These are phyloP conservation scores for Carex pumila DNA, from an alignment of 176 grass and related monocot genomes.

Conservation along the genomic window DNA sequence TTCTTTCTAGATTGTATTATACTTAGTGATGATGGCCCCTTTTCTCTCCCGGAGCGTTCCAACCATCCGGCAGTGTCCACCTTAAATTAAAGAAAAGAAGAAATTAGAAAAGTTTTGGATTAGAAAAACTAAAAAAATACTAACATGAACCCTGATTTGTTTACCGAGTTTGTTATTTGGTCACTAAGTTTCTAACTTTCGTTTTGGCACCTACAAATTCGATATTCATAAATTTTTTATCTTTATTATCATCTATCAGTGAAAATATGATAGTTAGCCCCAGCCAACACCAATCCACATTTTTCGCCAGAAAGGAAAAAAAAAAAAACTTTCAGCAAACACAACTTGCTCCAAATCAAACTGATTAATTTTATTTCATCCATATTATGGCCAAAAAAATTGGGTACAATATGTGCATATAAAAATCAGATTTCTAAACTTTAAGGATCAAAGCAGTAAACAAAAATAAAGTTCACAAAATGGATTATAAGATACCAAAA, in stretches of 20 bases:
- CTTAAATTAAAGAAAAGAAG: slow-evolving; percentile 36
- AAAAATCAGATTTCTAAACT: background rate
- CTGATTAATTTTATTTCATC: background rate
- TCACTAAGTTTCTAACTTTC: background rate
- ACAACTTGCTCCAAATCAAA: background rate
- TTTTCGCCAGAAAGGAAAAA: background rate
- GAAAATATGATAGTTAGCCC: background rate
- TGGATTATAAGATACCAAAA: slow-evolving; percentile 58
- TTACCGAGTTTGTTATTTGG: background rate
- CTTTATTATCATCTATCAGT: background rate
- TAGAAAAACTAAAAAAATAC: background rate
- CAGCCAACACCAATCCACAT: background rate
- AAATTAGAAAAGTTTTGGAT: background rate
- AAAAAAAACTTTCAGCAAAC: background rate
- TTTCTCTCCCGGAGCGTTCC: slow-evolving; percentile 87
- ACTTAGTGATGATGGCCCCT: slow-evolving; percentile 79
- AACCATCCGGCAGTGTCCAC: slow-evolving; percentile 96
- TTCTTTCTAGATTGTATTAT: slow-evolving; percentile 95
- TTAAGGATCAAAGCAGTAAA: background rate
- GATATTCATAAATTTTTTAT: background rate
- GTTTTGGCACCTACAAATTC: background rate
- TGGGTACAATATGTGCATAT: background rate
- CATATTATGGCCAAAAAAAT: background rate
- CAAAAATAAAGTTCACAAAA: background rate
- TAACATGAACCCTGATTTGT: background rate